phyloP scores from a whole-genome alignment of 1,284 basidiomycete genomes.

The Cystobasidiaceae sp. region DNA sequence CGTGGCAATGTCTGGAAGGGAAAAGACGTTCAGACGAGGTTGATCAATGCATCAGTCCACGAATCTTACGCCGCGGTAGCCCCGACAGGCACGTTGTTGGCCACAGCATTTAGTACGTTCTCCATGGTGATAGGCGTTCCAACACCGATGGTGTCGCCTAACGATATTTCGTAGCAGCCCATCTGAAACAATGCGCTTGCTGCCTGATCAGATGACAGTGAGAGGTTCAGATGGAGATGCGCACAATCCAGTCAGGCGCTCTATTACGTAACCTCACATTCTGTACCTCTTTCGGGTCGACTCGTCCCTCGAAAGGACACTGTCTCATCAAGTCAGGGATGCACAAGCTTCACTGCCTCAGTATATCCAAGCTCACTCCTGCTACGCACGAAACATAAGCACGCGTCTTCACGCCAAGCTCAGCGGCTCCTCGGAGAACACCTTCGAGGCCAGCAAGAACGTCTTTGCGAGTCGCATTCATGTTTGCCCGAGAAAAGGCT shows the following conservation, averaged over 20 bases:
- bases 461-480: conserved; percentile 69
- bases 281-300: conserved; percentile 64
- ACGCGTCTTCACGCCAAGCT: conserved; percentile 65
- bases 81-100: conserved; percentile 58
- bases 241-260: no score
- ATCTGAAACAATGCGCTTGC: conserved; percentile 69
- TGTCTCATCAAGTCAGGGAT: conserved; percentile 43
- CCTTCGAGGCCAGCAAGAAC: conserved; percentile 62
- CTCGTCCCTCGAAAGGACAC: conserved; percentile 77
- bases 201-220: conserved; percentile 46
- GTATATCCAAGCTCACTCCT: conserved; percentile 2
- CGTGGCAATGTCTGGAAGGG: conserved; percentile 63
- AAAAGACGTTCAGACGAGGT: neutral
- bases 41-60: neutral
- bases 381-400: conserved; percentile 60
- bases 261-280: no score
- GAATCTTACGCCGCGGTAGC: conserved; percentile 60
- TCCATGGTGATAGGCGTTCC: conserved; percentile 68
- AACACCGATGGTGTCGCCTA: conserved; percentile 82
- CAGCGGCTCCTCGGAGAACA: conserved; percentile 60
- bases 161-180: conserved; percentile 87
- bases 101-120: conserved; percentile 65
- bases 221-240: no score
- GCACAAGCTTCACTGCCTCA: neutral
- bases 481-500: conserved; percentile 74